Base-by-base conservation (phyloP, 192 early-diverging fungal species). In the Backusella mclennaniae region DNA sequence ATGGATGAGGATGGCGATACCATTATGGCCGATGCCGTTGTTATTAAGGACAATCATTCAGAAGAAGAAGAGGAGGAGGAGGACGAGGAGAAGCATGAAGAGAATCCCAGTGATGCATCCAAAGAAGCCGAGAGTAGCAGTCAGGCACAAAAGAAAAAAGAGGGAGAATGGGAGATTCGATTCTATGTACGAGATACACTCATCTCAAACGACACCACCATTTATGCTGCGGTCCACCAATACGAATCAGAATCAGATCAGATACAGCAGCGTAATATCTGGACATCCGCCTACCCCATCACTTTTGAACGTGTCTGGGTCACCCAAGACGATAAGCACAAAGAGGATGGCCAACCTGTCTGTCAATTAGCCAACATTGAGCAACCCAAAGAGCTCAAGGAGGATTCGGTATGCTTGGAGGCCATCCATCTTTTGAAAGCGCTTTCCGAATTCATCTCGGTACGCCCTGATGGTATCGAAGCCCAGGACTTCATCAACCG, bases 141-240 rank as follows among this genome's bases (percentile, higher is more conserved):
- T 19, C 79, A 76, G 7, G 38, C 53, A 59, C 2, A 80, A 81
- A 36, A 80, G 66, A 77, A 80, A 52, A 41, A 75, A 39, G 74
- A 71, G 11, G 75, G 79, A 33, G 67, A 76, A 17, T 93, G 87
- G 84, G 78, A 84, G 23, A 87, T 95, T 59, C 79, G 85, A 56
- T 94, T 95, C 70, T 84, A 80, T 0, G 71, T 93, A 69, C 87
- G 82, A 33, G 88, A 83, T 29, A 56, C 71, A 4, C 84, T 80
- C 0, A 78, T 89, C 56, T 77, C 38, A 41, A 83, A 75, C 1
- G 89, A 93, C 56, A 83, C 73, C 41, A 93, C 92, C 4, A 87
- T 95, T 0, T 94, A 93, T 83, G 91, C 87, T 23, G 90, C 92
- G 41, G 78, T 92, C 33, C 92, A 90, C 71, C 74, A 81, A 31